Percentiles rank a stretch among this genome's conserved stretches.
Evolutionary conservation across 1,284 basidiomycete species (phyloP).

Genomic region (Megacollybia platyphylla): DNA sequence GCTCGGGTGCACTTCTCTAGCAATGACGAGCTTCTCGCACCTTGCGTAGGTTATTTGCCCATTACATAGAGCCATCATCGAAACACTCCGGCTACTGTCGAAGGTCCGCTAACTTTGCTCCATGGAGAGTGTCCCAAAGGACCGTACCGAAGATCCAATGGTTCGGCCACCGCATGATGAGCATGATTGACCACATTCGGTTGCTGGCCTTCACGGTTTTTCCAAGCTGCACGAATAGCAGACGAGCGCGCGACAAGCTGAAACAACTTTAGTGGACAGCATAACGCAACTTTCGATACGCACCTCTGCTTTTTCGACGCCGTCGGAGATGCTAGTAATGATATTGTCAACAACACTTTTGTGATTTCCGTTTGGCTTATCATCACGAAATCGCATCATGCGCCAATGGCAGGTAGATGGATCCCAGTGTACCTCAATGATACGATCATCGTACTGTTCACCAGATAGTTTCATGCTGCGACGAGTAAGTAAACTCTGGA

Average conservation of each 20-base stretch:
- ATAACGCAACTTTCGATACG: conserved; percentile 12
- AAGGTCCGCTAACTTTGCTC: conserved; percentile 64
- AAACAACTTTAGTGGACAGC: background rate
- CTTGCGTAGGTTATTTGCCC: too few relatives aligned
- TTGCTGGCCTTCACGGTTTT: conserved; percentile 35
- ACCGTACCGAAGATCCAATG: conserved; percentile 42
- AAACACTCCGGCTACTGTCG: conserved; percentile 47
- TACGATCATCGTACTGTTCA: conserved; percentile 86
- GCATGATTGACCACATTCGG: background rate
- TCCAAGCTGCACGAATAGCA: conserved; percentile 59
- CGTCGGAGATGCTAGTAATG: conserved; percentile 79
- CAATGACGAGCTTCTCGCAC: too few relatives aligned
- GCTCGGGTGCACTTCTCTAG: too few relatives aligned
- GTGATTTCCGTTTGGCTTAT: conserved; percentile 87
- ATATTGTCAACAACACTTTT: conserved; percentile 74
- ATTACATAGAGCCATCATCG: conserved; percentile 24
- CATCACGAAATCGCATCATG: conserved; percentile 85
- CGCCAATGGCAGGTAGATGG: conserved; percentile 55
- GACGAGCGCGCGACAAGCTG: conserved; percentile 53
- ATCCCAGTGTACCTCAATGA: conserved; percentile 94
- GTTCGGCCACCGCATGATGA: conserved; percentile 9
- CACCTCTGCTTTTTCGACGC: conserved; percentile 78
- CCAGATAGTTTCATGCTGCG: conserved; percentile 72
- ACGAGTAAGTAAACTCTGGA: background rate
- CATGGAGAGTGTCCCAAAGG: conserved; percentile 47